These are phyloP conservation scores for Hibiscus tridactylites DNA, from an alignment of 345 rosid genomes.

Conservation along the genomic window DNA sequence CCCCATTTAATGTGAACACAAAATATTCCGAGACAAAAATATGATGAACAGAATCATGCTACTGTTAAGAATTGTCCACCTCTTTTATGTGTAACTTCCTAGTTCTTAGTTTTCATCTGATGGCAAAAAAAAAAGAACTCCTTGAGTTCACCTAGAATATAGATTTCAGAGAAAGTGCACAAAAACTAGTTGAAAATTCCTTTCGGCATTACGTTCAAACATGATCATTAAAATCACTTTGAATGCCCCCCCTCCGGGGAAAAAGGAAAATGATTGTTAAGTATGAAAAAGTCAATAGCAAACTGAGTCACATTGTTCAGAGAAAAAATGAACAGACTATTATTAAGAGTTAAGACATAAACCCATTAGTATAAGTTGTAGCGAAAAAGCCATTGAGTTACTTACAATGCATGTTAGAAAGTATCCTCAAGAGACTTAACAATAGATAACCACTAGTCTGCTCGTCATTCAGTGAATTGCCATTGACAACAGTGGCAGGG, in stretches of 20 bases:
- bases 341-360: not conserved
- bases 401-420: conserved; percentile 90
- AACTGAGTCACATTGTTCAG: not conserved
- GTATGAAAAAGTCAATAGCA: not conserved
- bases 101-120: not conserved
- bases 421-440: conserved; percentile 79
- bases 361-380: not conserved
- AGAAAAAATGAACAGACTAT: not conserved
- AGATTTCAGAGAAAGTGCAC: not conserved
- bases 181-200: not conserved
- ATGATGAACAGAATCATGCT: not conserved
- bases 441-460: conserved; percentile 74
- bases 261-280: not conserved
- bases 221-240: not conserved
- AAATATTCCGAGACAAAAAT: not conserved
- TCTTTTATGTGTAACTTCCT: not conserved
- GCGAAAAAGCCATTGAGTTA: not conserved
- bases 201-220: not conserved
- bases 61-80: not conserved
- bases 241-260: not conserved
- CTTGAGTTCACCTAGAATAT: not conserved
- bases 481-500: conserved; percentile 52
- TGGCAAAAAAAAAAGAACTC: not conserved
- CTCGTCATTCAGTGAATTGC: conserved; percentile 56
- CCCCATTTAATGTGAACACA: not conserved